A percentile compares a stretch with the other conserved stretches of the same genome.
Conservation (phyloP, 2,329 filamentous ascomycete species). For the Paecilomyces niveus region DNA sequence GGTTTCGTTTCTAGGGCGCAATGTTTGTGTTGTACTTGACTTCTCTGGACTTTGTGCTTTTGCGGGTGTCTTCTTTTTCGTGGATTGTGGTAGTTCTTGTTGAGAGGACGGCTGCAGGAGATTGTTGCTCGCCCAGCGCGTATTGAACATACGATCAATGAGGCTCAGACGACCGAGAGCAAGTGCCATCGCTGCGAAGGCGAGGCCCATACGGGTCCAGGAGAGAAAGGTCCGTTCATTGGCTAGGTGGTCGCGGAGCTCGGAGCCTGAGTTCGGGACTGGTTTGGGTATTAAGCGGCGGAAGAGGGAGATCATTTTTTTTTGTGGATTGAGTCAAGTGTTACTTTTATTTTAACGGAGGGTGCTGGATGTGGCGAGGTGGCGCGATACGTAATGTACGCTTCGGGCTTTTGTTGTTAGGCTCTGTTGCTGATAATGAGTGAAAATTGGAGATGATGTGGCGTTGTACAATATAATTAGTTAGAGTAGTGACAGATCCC, state of each 20-base stretch:
- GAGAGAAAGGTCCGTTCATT: slow-evolving; percentile 28
- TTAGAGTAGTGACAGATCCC: background rate
- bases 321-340: background rate
- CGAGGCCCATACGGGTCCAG: slow-evolving; percentile 26
- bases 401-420: background rate
- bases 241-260: slow-evolving; percentile 26
- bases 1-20: background rate
- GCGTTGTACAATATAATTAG: background rate
- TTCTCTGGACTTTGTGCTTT: too few species aligned
- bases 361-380: too few species aligned
- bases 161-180: slow-evolving; percentile 20
- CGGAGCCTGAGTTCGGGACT: slow-evolving; percentile 21
- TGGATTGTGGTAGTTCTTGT: background rate
- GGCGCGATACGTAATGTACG: too few species aligned
- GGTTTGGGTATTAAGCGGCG: slow-evolving; percentile 16
- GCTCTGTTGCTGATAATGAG: background rate
- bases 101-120: background rate
- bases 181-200: slow-evolving; percentile 23
- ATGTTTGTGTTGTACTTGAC: background rate
- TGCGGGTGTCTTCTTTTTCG: too few species aligned
- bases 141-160: slow-evolving; percentile 19
- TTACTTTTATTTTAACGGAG: too few species aligned
- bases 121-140: background rate
- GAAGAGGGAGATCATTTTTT: slow-evolving; percentile 7
- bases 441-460: background rate